Percentiles rank a stretch among this genome's conserved stretches.
Evolutionary conservation across 257 asterid species (phyloP).

Genomic region (Striga asiatica): DNA sequence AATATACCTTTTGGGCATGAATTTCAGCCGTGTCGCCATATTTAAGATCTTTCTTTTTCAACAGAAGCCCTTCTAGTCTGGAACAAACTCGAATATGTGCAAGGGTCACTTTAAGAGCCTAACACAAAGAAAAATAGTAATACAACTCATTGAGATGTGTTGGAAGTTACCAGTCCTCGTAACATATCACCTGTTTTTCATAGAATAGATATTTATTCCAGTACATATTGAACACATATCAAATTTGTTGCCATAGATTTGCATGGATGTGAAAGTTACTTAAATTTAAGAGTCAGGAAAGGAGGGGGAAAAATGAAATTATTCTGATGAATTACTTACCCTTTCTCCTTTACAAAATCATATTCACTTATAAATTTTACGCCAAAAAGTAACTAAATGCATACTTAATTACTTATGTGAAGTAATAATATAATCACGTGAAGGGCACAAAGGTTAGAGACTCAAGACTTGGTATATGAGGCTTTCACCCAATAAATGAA

Average conservation of each 20-base stretch:
- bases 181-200: background rate
- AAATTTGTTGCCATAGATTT: background rate
- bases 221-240: background rate
- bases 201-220: background rate
- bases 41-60: slow-evolving; percentile 67
- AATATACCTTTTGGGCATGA: slow-evolving; percentile 76
- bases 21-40: slow-evolving; percentile 71
- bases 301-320: too few species aligned
- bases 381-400: too few species aligned
- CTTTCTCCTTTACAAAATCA: too few species aligned
- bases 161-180: slow-evolving; percentile 13
- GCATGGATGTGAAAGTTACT: slow-evolving; percentile 1
- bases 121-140: slow-evolving; percentile 18
- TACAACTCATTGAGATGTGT: slow-evolving; percentile 15
- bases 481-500: too few species aligned
- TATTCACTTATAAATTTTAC: background rate
- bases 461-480: too few species aligned
- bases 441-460: too few species aligned
- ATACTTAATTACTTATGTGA: too few species aligned
- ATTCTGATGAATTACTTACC: too few species aligned
- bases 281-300: too few species aligned
- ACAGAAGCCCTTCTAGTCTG: slow-evolving; percentile 67
- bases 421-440: background rate
- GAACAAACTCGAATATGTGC: slow-evolving; percentile 81
- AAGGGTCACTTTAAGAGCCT: slow-evolving; percentile 81